phyloP scores from a whole-genome alignment of 2,329 filamentous ascomycete genomes.

The Calonectria hongkongensis region DNA sequence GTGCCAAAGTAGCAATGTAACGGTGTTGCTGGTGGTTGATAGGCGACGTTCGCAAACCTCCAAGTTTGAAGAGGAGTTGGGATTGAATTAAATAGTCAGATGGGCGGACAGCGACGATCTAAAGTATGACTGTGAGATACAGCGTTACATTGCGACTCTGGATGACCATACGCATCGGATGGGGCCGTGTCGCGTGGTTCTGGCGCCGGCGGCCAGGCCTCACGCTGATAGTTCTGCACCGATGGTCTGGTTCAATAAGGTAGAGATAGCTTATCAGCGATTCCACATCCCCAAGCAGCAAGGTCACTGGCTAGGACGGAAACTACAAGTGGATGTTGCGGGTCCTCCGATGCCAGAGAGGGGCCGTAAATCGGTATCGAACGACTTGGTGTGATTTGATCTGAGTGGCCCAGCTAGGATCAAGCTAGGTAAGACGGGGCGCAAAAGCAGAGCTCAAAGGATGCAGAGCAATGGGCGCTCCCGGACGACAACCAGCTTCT shows the following conservation, averaged over 20 bases:
- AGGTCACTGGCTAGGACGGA: slow-evolving; percentile 45
- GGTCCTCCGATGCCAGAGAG: slow-evolving; percentile 42
- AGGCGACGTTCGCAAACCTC: background rate
- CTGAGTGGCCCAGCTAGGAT: background rate
- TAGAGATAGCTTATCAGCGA: slow-evolving; percentile 55
- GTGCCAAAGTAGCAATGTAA: slow-evolving; percentile 18
- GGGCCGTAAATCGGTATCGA: slow-evolving; percentile 42
- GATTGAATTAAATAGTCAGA: slow-evolving; percentile 6
- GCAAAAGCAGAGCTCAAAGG: background rate
- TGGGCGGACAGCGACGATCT: slow-evolving; percentile 31
- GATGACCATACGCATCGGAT: slow-evolving; percentile 37
- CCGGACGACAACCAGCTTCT: slow-evolving; percentile 20
- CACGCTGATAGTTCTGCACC: slow-evolving; percentile 46
- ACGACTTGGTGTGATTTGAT: slow-evolving; percentile 24
- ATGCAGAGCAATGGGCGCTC: slow-evolving; percentile 28
- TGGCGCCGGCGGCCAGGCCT: slow-evolving; percentile 47
- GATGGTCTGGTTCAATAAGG: slow-evolving; percentile 40
- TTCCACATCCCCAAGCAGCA: slow-evolving; percentile 38
- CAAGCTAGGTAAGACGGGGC: background rate
- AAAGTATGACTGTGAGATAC: slow-evolving; percentile 40
- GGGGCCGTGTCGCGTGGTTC: slow-evolving; percentile 47
- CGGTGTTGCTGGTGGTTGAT: slow-evolving; percentile 3
- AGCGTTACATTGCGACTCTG: slow-evolving; percentile 33
- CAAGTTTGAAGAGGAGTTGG: slow-evolving; percentile 9
- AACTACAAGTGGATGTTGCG: slow-evolving; percentile 46